Evolutionary conservation across 495 filamentous ascomycete genomes (phyloP), one percentile per base, ranked within the genome.

Genomic region (Annulohypoxylon stygium): DNA sequence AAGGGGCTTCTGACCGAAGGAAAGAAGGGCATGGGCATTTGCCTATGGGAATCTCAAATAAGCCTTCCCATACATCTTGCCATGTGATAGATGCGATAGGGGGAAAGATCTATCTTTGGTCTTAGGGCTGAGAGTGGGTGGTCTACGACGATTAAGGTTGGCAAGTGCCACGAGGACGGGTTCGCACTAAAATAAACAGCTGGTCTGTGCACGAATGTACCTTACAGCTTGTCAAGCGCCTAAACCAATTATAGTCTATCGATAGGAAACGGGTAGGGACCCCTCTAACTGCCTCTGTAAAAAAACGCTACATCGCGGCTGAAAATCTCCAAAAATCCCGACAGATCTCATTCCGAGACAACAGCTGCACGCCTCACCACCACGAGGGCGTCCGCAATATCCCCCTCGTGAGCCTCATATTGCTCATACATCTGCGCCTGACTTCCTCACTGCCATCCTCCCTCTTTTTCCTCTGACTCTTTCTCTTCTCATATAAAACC

Each of bases 321-420:
- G 60, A 73, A 74, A 69, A 50, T 65, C 54, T 61, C 34, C 23
- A 61, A 71, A 71, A 64, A 14, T 33, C 30, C 50, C 23, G 25
- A 59, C 30, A 67, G 39, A 70, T 61, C 64, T 57, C 7, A 25
- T 74, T 54, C 45, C 70, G n/a, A 75, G 75, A 77, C 75, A 71
- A 70, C 54, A 55, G 51, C 76, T 66, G 69, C 76, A 75, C 73
- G 64, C 67, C 70, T 65, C 64, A 70, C 71, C 76, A 75, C 74
- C 71, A 76, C 76, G 76, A 75, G 76, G 71, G 58, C 74, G 26
- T 4, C 45, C 12, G 53, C 66, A 78, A 69, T 53, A 67, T 39
- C 34, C 65, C 45, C 67, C 76, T 48, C 73, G 76, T 76, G 76
- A 76, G 76, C 76, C 73, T 57, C 74, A 75, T 75, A 75, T 75